These are phyloP conservation scores for Musa schizocarpa DNA, from an alignment of 176 grass and related monocot species.

Conservation along the genomic window DNA sequence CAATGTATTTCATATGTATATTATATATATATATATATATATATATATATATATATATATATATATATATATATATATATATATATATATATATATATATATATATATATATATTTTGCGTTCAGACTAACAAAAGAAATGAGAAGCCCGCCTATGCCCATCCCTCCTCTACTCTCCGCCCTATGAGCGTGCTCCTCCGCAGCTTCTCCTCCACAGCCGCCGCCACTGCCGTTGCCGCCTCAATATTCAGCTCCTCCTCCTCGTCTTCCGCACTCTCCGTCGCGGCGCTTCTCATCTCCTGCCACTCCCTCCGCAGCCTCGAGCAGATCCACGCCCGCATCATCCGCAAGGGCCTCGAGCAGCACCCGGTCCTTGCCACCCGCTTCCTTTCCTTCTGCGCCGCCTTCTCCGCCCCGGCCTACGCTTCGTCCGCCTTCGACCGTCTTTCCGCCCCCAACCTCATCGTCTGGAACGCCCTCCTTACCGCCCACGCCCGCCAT, in stretches of 20 bases:
- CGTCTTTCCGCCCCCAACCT: slow-evolving; percentile 33
- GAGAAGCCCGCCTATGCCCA: neutral
- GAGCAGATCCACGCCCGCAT: slow-evolving; percentile 58
- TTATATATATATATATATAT: no score
- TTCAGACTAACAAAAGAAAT: no score
- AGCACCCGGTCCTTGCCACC: slow-evolving; percentile 29
- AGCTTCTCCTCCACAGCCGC: neutral
- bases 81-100: no score
- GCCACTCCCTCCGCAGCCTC: slow-evolving; percentile 31
- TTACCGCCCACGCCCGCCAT: slow-evolving; percentile 51
- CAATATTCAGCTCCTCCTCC: neutral
- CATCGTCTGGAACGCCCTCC: slow-evolving; percentile 38
- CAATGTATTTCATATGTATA: no score
- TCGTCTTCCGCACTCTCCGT: neutral
- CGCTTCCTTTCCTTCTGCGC: slow-evolving; percentile 51
- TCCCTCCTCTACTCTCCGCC: neutral
- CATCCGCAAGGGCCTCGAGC: slow-evolving; percentile 43
- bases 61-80: no score
- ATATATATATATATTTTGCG: no score
- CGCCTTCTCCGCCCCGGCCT: slow-evolving; percentile 28
- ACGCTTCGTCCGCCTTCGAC: slow-evolving; percentile 20
- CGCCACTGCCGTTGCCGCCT: neutral
- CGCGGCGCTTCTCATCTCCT: slow-evolving; percentile 2
- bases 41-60: no score
- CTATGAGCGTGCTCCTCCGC: slow-evolving; percentile 7